Evolutionary conservation across 2,329 filamentous ascomycete species (phyloP).

Genomic region (Helotiales sp.): DNA sequence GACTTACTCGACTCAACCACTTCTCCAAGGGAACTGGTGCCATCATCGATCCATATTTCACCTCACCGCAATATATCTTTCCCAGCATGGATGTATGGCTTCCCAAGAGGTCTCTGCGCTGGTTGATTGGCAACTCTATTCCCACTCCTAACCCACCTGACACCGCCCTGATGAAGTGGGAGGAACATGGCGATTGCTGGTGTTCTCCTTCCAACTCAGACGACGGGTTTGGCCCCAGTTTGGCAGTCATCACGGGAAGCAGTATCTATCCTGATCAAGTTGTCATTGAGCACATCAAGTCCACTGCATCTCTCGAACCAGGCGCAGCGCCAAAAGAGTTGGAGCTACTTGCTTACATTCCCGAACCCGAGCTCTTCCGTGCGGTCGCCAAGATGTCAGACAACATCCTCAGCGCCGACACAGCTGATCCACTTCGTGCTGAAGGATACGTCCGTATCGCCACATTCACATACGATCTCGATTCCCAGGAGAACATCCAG

Average conservation of each 20-base stretch:
- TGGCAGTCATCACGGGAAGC: conserved; percentile 66
- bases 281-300: conserved; percentile 73
- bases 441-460: conserved; percentile 61
- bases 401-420: conserved; percentile 46
- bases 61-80: conserved; percentile 61
- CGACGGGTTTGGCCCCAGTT: conserved; percentile 58
- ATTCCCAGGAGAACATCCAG: conserved; percentile 50
- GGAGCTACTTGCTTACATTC: conserved; percentile 70
- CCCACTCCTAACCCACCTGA: conserved; percentile 47
- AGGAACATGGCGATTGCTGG: conserved; percentile 86
- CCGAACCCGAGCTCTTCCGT: conserved; percentile 46
- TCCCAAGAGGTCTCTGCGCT: conserved; percentile 36
- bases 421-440: conserved; percentile 35
- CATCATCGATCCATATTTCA: conserved; percentile 60
- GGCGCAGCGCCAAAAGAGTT: conserved; percentile 68
- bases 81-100: conserved; percentile 34
- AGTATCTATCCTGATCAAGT: conserved; percentile 70
- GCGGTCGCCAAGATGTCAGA: conserved; percentile 45
- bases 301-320: conserved; percentile 64
- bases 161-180: conserved; percentile 71
- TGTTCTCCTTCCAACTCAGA: conserved; percentile 66
- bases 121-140: conserved; percentile 34
- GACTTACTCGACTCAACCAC: conserved; percentile 67
- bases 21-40: conserved; percentile 71
- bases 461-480: conserved; percentile 57